Evolutionary conservation across 345 rosid genomes (phyloP).

Genomic region (Citrus cavaleriei): DNA sequence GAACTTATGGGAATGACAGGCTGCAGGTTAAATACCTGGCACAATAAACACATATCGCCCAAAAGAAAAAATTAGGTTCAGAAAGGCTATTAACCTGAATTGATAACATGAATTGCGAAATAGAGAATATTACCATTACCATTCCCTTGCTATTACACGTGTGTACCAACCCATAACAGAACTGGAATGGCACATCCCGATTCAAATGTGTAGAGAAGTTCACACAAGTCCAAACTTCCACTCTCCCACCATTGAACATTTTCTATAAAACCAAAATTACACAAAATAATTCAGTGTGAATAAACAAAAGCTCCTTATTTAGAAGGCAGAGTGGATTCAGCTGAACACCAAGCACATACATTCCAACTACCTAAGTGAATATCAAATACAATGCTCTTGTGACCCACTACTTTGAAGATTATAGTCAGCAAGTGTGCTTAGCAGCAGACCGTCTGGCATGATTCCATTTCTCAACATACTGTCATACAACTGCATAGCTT

Average conservation of each 20-base stretch:
- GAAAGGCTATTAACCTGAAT: background rate
- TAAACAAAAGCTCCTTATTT: background rate
- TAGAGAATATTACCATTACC: constrained; percentile 31
- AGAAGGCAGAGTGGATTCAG: background rate
- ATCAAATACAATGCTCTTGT: background rate
- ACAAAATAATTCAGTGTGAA: background rate
- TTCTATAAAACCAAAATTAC: constrained; percentile 35
- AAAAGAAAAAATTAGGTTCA: background rate
- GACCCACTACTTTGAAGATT: constrained; percentile 16
- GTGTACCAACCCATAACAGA: constrained; percentile 37
- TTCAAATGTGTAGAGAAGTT: constrained; percentile 34
- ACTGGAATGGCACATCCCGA: constrained; percentile 20
- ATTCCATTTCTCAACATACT: constrained; percentile 36
- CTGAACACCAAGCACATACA: background rate
- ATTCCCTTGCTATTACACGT: constrained; percentile 64
- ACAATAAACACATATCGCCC: background rate
- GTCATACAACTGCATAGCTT: constrained; percentile 38
- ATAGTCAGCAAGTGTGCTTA: constrained; percentile 29
- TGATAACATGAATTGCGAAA: background rate
- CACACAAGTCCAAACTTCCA: constrained; percentile 59
- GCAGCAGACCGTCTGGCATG: constrained; percentile 38
- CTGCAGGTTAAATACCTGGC: constrained; percentile 33
- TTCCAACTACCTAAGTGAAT: background rate
- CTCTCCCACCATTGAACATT: constrained; percentile 69
- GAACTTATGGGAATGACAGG: constrained; percentile 36